These are phyloP conservation scores for Arthrobotrys iridis DNA, from an alignment of 2,329 filamentous ascomycete genomes.

Conservation along the genomic window DNA sequence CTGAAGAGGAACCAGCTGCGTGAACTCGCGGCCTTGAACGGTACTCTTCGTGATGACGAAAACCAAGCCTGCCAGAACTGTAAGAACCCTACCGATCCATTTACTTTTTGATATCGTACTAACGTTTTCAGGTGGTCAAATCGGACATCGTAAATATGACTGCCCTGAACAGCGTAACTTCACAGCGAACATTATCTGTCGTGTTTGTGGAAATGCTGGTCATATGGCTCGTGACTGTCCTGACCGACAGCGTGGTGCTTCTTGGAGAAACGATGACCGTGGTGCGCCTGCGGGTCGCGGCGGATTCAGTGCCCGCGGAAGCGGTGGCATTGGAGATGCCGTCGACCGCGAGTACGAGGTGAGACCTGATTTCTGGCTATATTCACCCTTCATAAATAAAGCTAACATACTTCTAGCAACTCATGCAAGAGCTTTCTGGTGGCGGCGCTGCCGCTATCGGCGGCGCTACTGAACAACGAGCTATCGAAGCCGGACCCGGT, in stretches of 20 bases:
- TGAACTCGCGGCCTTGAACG: conserved; percentile 96
- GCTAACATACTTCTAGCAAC: conserved; percentile 72
- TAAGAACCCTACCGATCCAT: conserved; percentile 62
- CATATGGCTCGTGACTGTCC: conserved; percentile 99
- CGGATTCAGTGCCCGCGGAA: conserved; percentile 62
- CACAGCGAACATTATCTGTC: conserved; percentile 99
- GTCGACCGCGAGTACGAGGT: conserved; percentile 96
- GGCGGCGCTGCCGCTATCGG: conserved; percentile 68
- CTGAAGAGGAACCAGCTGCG: conserved; percentile 98
- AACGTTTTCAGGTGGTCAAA: conserved; percentile 76
- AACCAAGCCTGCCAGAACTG: conserved; percentile 99
- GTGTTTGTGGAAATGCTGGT: conserved; percentile 95
- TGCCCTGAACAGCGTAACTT: conserved; percentile 97
- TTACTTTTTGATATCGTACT: conserved; percentile 52
- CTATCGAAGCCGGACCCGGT: conserved; percentile 85
- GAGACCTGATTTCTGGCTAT: conserved; percentile 61
- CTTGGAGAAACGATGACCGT: conserved; percentile 80
- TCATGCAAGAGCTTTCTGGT: conserved; percentile 96
- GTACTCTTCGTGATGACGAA: conserved; percentile 97
- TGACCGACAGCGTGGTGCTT: conserved; percentile 86
- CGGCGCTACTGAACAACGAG: conserved; percentile 70
- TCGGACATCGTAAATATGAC: conserved; percentile 98
- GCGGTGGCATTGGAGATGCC: conserved; percentile 74
- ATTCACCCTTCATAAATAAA: conserved; percentile 21
- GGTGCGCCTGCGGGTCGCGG: conserved; percentile 60